Evolutionary conservation across 139 green algal species (phyloP).

Genomic region (Chara braunii): DNA sequence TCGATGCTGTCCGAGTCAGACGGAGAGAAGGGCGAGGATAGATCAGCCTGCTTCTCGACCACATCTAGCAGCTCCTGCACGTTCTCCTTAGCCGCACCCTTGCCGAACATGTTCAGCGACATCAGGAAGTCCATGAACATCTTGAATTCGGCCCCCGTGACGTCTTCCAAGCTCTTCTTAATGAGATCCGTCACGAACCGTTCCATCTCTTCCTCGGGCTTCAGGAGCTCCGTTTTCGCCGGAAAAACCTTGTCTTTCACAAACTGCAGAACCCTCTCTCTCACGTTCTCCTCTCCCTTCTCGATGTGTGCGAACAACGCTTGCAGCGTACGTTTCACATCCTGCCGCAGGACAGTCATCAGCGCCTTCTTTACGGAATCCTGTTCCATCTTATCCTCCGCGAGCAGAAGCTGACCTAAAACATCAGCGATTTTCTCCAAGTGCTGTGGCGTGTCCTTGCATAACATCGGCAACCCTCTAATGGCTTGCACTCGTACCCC

Average conservation of each 20-base stretch:
- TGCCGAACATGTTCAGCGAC: slow-evolving; percentile 10
- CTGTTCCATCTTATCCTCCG: slow-evolving; percentile 29
- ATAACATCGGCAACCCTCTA: slow-evolving; percentile 28
- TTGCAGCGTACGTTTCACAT: slow-evolving; percentile 26
- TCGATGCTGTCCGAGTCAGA: too few relatives aligned
- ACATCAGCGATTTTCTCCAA: slow-evolving; percentile 37
- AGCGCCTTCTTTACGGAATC: slow-evolving; percentile 38
- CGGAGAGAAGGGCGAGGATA: too few relatives aligned
- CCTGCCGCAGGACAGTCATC: slow-evolving; percentile 31
- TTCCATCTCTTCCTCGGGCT: slow-evolving; percentile 30
- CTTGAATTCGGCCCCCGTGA: slow-evolving; percentile 29
- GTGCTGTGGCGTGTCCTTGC: slow-evolving; percentile 39
- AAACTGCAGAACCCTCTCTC: slow-evolving; percentile 25
- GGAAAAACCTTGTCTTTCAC: slow-evolving; percentile 33
- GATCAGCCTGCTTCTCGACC: slow-evolving; percentile 30
- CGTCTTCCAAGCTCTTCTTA: slow-evolving; percentile 34
- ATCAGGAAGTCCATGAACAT: slow-evolving; percentile 34
- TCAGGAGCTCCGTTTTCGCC: slow-evolving; percentile 15
- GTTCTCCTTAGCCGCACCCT: slow-evolving; percentile 12
- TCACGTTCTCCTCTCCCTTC: slow-evolving; percentile 23
- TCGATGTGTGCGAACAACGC: slow-evolving; percentile 40
- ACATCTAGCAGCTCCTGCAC: slow-evolving; percentile 37
- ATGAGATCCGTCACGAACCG: slow-evolving; percentile 30
- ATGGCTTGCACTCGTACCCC: slow-evolving; percentile 37
- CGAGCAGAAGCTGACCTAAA: slow-evolving; percentile 34